Conservation (phyloP, 192 early-diverging fungal species). For the Chytriomyces confervae region DNA sequence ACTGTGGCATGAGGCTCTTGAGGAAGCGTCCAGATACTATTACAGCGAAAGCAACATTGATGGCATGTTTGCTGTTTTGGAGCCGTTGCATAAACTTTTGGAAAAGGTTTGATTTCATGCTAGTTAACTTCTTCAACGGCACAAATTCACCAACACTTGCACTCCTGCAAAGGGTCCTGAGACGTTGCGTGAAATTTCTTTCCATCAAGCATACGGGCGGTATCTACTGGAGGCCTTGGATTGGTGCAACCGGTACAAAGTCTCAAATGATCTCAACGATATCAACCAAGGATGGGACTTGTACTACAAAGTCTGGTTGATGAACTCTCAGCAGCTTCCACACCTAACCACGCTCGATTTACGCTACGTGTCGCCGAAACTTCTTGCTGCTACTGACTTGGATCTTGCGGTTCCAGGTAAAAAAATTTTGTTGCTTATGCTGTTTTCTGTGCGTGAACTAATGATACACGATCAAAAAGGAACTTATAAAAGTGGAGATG, state of each 20-base stretch:
- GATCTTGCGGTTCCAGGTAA: constrained; percentile 80
- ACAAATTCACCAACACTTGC: neutral
- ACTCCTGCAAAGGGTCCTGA: constrained; percentile 56
- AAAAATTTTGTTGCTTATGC: neutral
- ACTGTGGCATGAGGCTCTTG: constrained; percentile 85
- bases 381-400: constrained; percentile 74
- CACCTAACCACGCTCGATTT: constrained; percentile 74
- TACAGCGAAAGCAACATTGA: constrained; percentile 67
- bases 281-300: constrained; percentile 58
- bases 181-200: constrained; percentile 77
- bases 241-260: constrained; percentile 69
- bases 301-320: constrained; percentile 34
- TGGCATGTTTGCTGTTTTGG: constrained; percentile 74
- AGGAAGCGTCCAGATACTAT: constrained; percentile 73
- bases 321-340: constrained; percentile 70
- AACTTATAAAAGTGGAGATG: constrained; percentile 77
- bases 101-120: constrained; percentile 28
- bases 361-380: constrained; percentile 76
- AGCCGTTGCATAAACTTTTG: constrained; percentile 63
- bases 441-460: no score
- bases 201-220: constrained; percentile 78
- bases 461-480: constrained; percentile 32
- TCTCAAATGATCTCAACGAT: constrained; percentile 67
- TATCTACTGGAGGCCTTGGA: constrained; percentile 76
- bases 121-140: constrained; percentile 18